These are phyloP conservation scores for Jacaranda copaia DNA, from an alignment of 257 asterid genomes.

Conservation along the genomic window DNA sequence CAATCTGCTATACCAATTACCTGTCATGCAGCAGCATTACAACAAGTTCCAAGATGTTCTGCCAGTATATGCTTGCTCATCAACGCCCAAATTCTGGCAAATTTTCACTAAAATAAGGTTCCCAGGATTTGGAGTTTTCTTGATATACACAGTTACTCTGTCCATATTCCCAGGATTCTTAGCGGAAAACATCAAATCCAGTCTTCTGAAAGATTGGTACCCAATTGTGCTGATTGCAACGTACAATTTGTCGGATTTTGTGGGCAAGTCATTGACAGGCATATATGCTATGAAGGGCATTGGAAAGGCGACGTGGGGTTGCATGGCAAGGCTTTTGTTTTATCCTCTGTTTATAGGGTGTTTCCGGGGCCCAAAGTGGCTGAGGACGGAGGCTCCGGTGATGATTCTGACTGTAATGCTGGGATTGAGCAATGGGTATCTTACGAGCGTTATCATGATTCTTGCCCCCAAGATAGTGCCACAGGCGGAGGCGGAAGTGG, in stretches of 20 bases:
- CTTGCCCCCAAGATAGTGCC: conserved; percentile 73
- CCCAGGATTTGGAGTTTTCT: conserved; percentile 69
- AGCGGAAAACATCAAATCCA: conserved; percentile 66
- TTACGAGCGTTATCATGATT: conserved; percentile 83
- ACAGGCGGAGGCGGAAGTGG: conserved; percentile 66
- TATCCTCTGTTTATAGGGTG: conserved; percentile 72
- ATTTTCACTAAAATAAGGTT: conserved; percentile 49
- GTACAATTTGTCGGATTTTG: conserved; percentile 66
- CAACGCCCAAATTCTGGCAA: conserved; percentile 42
- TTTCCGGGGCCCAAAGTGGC: conserved; percentile 79
- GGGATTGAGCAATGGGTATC: conserved; percentile 77
- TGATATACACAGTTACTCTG: conserved; percentile 70
- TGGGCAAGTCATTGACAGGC: conserved; percentile 72
- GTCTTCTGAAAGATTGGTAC: conserved; percentile 67
- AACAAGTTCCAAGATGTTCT: conserved; percentile 30
- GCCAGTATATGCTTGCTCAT: conserved; percentile 24
- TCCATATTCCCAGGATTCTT: conserved; percentile 83
- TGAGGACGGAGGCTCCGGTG: conserved; percentile 70
- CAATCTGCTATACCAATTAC: conserved; percentile 60
- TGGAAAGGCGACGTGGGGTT: conserved; percentile 66
- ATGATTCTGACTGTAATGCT: conserved; percentile 60
- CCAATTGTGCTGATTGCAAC: conserved; percentile 62
- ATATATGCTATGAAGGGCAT: conserved; percentile 44
- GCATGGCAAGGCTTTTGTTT: conserved; percentile 63
- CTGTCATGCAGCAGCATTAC: conserved; percentile 59